Evolutionary conservation across 1,139 yeast genomes (phyloP).

Genomic region (Eremothecium sinecaudum): DNA sequence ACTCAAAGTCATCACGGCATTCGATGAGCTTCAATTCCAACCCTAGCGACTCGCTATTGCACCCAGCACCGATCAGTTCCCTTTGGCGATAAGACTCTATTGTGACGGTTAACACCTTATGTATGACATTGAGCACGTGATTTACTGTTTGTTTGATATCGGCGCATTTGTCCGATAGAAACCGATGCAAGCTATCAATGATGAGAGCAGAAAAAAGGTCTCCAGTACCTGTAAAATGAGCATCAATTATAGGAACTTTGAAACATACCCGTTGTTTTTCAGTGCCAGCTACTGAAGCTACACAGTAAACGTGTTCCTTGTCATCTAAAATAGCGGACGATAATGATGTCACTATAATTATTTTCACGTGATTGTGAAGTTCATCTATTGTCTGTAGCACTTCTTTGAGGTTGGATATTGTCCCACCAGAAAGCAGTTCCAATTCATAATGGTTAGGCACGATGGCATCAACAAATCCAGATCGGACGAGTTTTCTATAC

Average conservation of each 20-base stretch:
- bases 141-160: slow-evolving; percentile 21
- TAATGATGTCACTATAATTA: slow-evolving; percentile 29
- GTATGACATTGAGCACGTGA: slow-evolving; percentile 27
- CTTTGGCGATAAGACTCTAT: slow-evolving; percentile 16
- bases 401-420: slow-evolving; percentile 33
- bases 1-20: too few relatives aligned
- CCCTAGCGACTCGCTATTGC: slow-evolving; percentile 25
- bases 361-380: slow-evolving; percentile 34
- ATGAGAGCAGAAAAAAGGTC: slow-evolving; percentile 58
- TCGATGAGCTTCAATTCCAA: slow-evolving; percentile 29
- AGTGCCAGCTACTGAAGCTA: slow-evolving; percentile 27
- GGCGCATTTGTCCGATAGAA: slow-evolving; percentile 5
- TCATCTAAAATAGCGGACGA: slow-evolving; percentile 21
- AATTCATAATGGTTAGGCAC: slow-evolving; percentile 72
- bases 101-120: slow-evolving; percentile 25
- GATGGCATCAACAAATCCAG: slow-evolving; percentile 43
- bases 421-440: slow-evolving; percentile 44
- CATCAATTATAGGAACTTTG: slow-evolving; percentile 46
- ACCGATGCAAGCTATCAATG: slow-evolving; percentile 38
- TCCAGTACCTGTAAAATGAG: slow-evolving; percentile 69
- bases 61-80: slow-evolving; percentile 21
- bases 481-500: slow-evolving; percentile 38
- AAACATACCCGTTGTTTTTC: slow-evolving; percentile 29
- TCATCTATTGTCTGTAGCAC: slow-evolving; percentile 36
- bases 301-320: slow-evolving; percentile 29